Evolutionary conservation across 768 basidiomycete species (phyloP), one percentile per base, ranked within the genome.

Genomic region (Mycena alexandri): DNA sequence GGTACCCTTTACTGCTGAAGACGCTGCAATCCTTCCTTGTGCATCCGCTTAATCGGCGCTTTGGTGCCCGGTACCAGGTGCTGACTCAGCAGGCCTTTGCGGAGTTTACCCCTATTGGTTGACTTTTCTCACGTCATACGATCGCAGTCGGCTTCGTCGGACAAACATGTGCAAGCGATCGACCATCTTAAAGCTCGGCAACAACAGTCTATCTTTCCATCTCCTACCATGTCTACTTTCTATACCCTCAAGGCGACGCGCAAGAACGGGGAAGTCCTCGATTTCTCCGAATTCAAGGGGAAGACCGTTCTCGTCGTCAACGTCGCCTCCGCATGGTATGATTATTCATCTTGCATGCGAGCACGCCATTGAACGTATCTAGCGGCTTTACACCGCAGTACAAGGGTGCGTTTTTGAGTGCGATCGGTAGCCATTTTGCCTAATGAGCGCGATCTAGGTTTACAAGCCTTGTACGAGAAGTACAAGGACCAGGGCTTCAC

Each of bases 331-430:
- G 80, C 87, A 73, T 94, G 93, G 92, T 90, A 68, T 43, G 84
- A 17, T 52, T 21, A 12, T 42, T 24, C 21, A 19, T 8, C 21
- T 41, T 41, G 5, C n/a, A 24, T 21, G 3, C 36, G 13, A 17
- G 9, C 41, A 21, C 34, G 33, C 21, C 19, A 13, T 22, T n/a
- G 42, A 33, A 48, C 41, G 11, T 57, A 16, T 11, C 64, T 38
- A 94, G 93, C 73, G 93, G 93, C n/a, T 93, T 94, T 75, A 93
- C 93, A 12, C 89, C 92, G 8, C 92, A 93, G 75, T 93, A 93
- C 78, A 88, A 84, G 76, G 92, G 90, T 86, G 62, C 48, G 74
- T 57, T n/a, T 24, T 8, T 41, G 25, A n/a, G 36, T 17, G 14
- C 67, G 33, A 29, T 33, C 42, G 11, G 25, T 38, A 13, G 29